Conservation (phyloP, 805 yeast genomes). For the Nakazawaea populi region DNA sequence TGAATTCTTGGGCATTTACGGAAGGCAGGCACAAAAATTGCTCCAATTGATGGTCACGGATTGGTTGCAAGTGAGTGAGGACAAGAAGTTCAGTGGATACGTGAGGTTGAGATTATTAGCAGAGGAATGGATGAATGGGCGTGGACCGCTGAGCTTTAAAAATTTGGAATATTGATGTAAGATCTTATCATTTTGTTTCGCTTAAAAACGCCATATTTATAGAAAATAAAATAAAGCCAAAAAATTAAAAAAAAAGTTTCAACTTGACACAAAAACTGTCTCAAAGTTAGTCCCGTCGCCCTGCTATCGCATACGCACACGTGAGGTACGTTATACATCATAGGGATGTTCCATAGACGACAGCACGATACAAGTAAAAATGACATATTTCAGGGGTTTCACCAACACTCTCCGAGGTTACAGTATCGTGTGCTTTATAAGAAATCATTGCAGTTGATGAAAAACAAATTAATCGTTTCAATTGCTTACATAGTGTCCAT, state of each 20-base stretch:
- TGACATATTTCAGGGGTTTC: background rate
- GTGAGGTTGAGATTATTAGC: slow-evolving; percentile 70
- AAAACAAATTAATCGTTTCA: slow-evolving; percentile 1
- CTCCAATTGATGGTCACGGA: slow-evolving; percentile 37
- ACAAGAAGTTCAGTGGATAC: slow-evolving; percentile 64
- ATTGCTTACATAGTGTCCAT: background rate
- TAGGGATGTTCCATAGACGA: background rate
- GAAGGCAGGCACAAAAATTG: slow-evolving; percentile 65
- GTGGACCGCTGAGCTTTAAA: slow-evolving; percentile 39
- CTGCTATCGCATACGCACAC: no score
- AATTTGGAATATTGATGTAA: slow-evolving; percentile 29
- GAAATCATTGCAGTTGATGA: background rate
- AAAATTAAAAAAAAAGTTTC: background rate
- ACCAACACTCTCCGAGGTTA: background rate
- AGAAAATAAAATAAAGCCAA: no score
- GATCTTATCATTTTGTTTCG: no score
- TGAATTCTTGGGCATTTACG: slow-evolving; percentile 51
- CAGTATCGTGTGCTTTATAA: no score
- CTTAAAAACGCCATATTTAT: background rate
- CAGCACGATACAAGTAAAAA: background rate
- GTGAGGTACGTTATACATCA: no score
- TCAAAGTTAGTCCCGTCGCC: background rate
- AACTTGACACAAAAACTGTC: background rate
- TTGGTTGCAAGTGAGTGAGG: slow-evolving; percentile 50
- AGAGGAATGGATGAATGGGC: slow-evolving; percentile 63